A percentile compares a stretch with the other conserved stretches of the same genome.
Conservation (phyloP, 1,284 basidiomycete species). For the Termitomyces sp. region DNA sequence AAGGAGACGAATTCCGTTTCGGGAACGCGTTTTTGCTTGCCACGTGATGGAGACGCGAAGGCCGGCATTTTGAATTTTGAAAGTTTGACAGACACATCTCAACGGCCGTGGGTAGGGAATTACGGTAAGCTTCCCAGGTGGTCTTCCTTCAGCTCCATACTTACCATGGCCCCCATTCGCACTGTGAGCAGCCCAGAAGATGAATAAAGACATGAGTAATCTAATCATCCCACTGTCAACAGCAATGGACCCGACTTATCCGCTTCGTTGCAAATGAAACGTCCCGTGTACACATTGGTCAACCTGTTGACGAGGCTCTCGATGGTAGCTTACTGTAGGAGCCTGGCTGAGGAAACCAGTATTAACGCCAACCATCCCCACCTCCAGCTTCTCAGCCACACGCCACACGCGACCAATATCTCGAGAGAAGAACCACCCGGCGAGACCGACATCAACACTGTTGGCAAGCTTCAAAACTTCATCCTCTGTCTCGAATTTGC, state of each 20-base stretch:
- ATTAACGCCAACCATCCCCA: conserved; percentile 94
- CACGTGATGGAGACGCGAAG: conserved; percentile 17
- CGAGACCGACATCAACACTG: conserved; percentile 79
- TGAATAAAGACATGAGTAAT: not conserved
- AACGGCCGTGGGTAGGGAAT: not conserved
- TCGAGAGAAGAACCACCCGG: conserved; percentile 90
- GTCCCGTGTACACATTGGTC: conserved; percentile 66
- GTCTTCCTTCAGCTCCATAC: not conserved
- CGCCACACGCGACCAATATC: conserved; percentile 91
- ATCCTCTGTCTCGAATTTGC: conserved; percentile 88
- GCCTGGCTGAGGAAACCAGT: conserved; percentile 81
- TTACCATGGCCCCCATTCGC: conserved; percentile 14
- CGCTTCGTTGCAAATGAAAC: conserved; percentile 82
- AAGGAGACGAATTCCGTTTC: conserved; percentile 11
- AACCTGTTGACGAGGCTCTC: conserved; percentile 57
- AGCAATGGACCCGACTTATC: conserved; percentile 79
- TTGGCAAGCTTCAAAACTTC: conserved; percentile 89
- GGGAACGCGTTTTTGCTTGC: conserved; percentile 8
- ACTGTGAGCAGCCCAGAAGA: conserved; percentile 2
- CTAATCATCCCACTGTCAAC: not conserved
- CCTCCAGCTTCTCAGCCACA: conserved; percentile 95
- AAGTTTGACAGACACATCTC: not conserved
- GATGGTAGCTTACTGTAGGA: conserved; percentile 28
- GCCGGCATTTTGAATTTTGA: not conserved
- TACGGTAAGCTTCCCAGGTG: not conserved